Conservation (phyloP, 768 basidiomycete species). For the Rhodosporidiobolus sp. region DNA sequence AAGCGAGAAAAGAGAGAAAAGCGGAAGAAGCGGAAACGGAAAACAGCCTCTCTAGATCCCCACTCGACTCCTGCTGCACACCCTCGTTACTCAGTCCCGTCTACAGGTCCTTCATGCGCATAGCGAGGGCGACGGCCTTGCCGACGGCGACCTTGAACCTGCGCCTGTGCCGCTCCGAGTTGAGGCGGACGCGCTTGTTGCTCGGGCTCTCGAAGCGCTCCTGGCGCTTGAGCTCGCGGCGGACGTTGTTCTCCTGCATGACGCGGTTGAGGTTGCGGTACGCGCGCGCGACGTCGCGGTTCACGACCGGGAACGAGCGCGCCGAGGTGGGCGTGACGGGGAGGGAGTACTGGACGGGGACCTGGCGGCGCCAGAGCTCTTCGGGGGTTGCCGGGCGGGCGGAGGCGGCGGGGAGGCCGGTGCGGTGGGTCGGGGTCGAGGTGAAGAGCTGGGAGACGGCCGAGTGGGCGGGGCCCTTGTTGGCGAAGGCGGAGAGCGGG, state of each 20-base stretch:
- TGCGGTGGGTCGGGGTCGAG: background rate
- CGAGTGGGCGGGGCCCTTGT: background rate
- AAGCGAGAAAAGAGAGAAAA: no score
- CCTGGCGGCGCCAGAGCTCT: conserved; percentile 14
- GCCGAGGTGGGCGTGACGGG: conserved; percentile 28
- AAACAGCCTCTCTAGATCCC: no score
- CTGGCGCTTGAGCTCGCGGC: conserved; percentile 46
- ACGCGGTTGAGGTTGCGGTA: conserved; percentile 33
- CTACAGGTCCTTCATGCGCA: conserved; percentile 33
- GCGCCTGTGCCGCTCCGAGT: conserved; percentile 35
- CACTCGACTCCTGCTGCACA: no score
- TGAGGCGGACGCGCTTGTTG: conserved; percentile 36
- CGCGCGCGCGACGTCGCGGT: conserved; percentile 36
- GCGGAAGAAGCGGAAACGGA: no score
- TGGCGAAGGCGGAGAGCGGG: background rate
- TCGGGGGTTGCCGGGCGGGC: conserved; percentile 9
- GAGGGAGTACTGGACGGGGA: conserved; percentile 16
- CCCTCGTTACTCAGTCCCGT: no score
- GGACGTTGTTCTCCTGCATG: conserved; percentile 38
- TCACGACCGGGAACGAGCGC: conserved; percentile 25
- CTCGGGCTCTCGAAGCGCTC: conserved; percentile 45
- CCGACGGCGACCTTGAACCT: conserved; percentile 41
- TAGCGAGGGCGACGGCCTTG: conserved; percentile 33
- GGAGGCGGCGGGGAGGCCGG: background rate
- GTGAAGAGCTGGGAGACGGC: background rate